A percentile compares a stretch with the other conserved stretches of the same genome.
Conservation (phyloP, 306 rosid genomes). For the Pterocarpus santalinus region DNA sequence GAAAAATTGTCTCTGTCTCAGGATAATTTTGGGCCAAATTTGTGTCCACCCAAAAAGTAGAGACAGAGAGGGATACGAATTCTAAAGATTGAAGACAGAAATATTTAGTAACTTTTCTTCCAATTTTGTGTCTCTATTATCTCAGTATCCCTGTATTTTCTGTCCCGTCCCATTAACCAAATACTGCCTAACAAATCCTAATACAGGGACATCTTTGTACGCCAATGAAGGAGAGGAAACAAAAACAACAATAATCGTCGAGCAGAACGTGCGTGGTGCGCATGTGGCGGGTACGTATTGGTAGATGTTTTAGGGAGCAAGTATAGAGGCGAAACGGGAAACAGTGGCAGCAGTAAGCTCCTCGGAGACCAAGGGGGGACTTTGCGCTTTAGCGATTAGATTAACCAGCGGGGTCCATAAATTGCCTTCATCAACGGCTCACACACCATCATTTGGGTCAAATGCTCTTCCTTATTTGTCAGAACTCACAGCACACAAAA, state of each 20-base stretch:
- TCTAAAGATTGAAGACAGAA: too few relatives aligned
- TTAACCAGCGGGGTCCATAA: constrained; percentile 7
- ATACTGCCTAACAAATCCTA: not conserved
- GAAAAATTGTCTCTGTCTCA: too few relatives aligned
- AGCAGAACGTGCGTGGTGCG: not conserved
- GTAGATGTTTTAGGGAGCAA: not conserved
- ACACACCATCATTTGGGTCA: constrained; percentile 28
- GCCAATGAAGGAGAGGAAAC: not conserved
- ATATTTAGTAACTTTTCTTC: too few relatives aligned
- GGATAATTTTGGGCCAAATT: too few relatives aligned
- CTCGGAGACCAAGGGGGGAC: not conserved
- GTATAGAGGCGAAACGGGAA: not conserved
- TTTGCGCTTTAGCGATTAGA: not conserved
- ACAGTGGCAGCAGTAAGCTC: not conserved
- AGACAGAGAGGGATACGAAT: too few relatives aligned
- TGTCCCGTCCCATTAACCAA: too few relatives aligned
- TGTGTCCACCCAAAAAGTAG: too few relatives aligned
- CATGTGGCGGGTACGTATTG: too few relatives aligned
- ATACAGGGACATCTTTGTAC: not conserved
- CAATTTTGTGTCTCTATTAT: too few relatives aligned
- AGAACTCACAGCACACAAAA: constrained; percentile 22
- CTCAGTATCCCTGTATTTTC: too few relatives aligned
- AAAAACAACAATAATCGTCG: not conserved
- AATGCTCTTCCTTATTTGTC: constrained; percentile 33
- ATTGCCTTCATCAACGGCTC: not conserved